These are phyloP conservation scores for Sporothrix dimorphospora DNA, from an alignment of 2,329 filamentous ascomycete genomes.

Conservation along the genomic window DNA sequence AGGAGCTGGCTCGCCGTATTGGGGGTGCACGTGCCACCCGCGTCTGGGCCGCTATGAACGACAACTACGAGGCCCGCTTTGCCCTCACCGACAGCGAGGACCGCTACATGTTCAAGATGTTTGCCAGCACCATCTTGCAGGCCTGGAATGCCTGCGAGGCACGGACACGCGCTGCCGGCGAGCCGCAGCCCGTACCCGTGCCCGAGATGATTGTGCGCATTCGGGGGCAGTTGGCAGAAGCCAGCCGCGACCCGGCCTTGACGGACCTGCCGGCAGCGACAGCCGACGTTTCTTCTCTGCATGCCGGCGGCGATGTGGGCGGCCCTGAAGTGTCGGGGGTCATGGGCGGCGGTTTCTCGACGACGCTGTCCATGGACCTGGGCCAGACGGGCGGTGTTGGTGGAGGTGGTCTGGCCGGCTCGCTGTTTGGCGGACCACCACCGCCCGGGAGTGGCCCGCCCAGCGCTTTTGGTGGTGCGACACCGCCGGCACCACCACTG, in stretches of 20 bases:
- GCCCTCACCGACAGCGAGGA: conserved; percentile 14
- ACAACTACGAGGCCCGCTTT: conserved; percentile 39
- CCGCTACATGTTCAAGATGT: conserved; percentile 23
- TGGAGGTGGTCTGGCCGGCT: neutral
- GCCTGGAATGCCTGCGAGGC: conserved; percentile 30
- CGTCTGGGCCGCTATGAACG: conserved; percentile 43
- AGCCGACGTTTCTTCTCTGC: neutral
- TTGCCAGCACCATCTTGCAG: conserved; percentile 21
- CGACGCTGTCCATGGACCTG: neutral
- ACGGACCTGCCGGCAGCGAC: neutral
- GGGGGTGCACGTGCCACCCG: conserved; percentile 35
- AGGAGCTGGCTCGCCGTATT: conserved; percentile 40
- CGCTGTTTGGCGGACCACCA: neutral
- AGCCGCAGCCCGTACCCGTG: neutral
- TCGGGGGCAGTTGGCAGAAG: neutral
- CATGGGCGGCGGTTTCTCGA: neutral
- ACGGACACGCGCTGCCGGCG: neutral
- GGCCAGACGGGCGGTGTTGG: neutral
- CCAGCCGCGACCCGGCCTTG: neutral
- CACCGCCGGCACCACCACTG: neutral
- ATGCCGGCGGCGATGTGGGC: neutral
- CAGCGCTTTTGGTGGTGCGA: neutral
- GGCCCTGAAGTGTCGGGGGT: neutral
- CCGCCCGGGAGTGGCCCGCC: neutral
- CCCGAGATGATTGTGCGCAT: conserved; percentile 15